These are phyloP conservation scores for Stereum hirsutum DNA, from an alignment of 1,284 basidiomycete genomes.

Conservation along the genomic window DNA sequence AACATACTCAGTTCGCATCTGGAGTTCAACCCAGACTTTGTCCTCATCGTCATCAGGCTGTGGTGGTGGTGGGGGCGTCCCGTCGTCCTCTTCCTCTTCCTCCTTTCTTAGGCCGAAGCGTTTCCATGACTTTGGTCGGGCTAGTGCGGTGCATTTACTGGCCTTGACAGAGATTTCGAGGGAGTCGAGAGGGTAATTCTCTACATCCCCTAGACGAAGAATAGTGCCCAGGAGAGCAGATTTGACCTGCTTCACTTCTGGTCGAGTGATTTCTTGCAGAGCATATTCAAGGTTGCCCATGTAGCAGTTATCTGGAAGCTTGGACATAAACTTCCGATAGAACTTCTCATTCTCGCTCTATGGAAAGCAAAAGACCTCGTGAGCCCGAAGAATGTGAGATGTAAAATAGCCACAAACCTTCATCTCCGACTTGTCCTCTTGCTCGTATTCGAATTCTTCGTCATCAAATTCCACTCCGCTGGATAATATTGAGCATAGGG, in stretches of 20 bases:
- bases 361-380: slow-evolving; percentile 5
- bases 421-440: slow-evolving; percentile 58
- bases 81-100: slow-evolving; percentile 21
- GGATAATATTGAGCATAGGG: slow-evolving; percentile 2
- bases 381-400: background rate
- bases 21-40: slow-evolving; percentile 42
- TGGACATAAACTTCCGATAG: slow-evolving; percentile 45
- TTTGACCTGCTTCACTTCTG: slow-evolving; percentile 60
- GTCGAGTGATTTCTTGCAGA: slow-evolving; percentile 56
- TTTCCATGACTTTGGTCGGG: slow-evolving; percentile 73
- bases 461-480: slow-evolving; percentile 87
- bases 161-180: slow-evolving; percentile 71
- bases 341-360: slow-evolving; percentile 77
- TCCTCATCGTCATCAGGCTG: slow-evolving; percentile 21
- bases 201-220: slow-evolving; percentile 70
- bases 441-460: slow-evolving; percentile 49
- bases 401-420: slow-evolving; percentile 40
- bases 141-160: slow-evolving; percentile 76
- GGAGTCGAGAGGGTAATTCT: slow-evolving; percentile 55
- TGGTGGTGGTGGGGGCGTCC: slow-evolving; percentile 7
- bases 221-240: slow-evolving; percentile 55
- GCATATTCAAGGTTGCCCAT: slow-evolving; percentile 69
- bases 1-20: slow-evolving; percentile 49
- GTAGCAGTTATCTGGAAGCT: slow-evolving; percentile 37
- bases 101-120: slow-evolving; percentile 46